Base-by-base conservation (phyloP, 345 rosid species). In the Acer saccharum region DNA sequence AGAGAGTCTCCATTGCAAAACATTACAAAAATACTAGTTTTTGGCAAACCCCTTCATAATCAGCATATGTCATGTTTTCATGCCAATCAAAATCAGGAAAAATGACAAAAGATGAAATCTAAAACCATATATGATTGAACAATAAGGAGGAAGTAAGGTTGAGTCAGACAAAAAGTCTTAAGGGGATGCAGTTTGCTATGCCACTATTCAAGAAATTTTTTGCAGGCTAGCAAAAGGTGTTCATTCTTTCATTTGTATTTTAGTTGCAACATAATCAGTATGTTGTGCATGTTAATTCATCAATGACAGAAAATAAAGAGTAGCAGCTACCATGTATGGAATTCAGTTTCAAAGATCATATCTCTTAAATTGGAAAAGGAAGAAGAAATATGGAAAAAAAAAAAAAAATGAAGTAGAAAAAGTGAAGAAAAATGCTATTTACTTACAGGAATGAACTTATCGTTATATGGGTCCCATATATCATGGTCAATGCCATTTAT, bases 401-500 rank as follows among this genome's bases (percentile, higher is more conserved):
- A 29, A 29, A 29, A 29, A 35, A 35, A 35, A 35, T 35, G 1
- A 69, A 16, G 71, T 12, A 52, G 39, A 35, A 69, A 75, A 55
- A 52, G 39, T 60, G 11, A 23, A 55, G 23, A 57, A 32, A 10
- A 13, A 76, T 44, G 3, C n/a, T 73, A 18, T 20, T 57, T 35
- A 81, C 97, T 88, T 80, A 95, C 98, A 58, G 99, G 98, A 83
- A 93, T 76, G 78, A 86, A 88, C 55, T 80, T 83, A 78, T 95
- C 99, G 41, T 91, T 92, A 82, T 83, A 93, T 39, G 99, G 98
- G 86, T 95, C 98, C 99, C 99, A 95, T 70, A 95, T 95, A 75
- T 93, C 97, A 10, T 92, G 97, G 50, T 95, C 99, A 16, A 95
- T 91, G 74, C 99, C 99, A 69, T 95, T 95, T 75, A 95, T 74